These are phyloP conservation scores for Penicillium sp. DNA, from an alignment of 2,329 filamentous ascomycete species.

Conservation along the genomic window DNA sequence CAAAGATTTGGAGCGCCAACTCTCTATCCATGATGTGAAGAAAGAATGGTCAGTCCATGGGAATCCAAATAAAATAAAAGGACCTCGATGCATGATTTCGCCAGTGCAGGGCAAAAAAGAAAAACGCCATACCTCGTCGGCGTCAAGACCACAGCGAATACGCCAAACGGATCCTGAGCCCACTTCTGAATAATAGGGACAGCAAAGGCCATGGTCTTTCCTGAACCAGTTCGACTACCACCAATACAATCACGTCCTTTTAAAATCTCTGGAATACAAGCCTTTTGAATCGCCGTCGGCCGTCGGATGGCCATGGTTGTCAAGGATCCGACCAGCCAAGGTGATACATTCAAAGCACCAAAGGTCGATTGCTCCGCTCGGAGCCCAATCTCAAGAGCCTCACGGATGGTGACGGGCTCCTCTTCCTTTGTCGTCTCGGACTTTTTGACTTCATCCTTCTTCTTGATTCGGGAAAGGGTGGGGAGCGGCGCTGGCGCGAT, in stretches of 20 bases:
- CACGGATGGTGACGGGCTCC: slow-evolving; percentile 35
- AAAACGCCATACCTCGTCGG: slow-evolving; percentile 59
- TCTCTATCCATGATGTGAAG: slow-evolving; percentile 50
- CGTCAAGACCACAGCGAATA: slow-evolving; percentile 84
- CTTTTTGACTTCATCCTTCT: slow-evolving; percentile 26
- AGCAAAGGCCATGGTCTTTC: slow-evolving; percentile 94
- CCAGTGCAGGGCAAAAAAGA: not conserved
- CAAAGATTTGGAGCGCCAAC: slow-evolving; percentile 89
- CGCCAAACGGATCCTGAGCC: slow-evolving; percentile 84
- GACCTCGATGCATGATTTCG: not conserved
- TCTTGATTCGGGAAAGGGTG: slow-evolving; percentile 38
- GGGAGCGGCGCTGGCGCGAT: slow-evolving; percentile 32
- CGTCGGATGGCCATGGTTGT: slow-evolving; percentile 71
- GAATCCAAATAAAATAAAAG: too few species aligned
- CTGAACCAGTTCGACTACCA: slow-evolving; percentile 88
- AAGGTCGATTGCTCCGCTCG: slow-evolving; percentile 55
- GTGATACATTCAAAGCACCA: slow-evolving; percentile 63
- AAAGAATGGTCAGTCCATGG: not conserved
- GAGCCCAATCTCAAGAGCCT: slow-evolving; percentile 37
- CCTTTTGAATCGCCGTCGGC: slow-evolving; percentile 88
- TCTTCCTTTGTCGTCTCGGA: slow-evolving; percentile 17
- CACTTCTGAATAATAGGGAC: slow-evolving; percentile 91
- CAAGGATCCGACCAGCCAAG: slow-evolving; percentile 84
- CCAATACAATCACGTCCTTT: slow-evolving; percentile 91
- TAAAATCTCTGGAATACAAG: slow-evolving; percentile 87